Evolutionary conservation across 2,329 filamentous ascomycete genomes (phyloP), one percentile per base, ranked within the genome.

Genomic region (Talaromyces sp.): DNA sequence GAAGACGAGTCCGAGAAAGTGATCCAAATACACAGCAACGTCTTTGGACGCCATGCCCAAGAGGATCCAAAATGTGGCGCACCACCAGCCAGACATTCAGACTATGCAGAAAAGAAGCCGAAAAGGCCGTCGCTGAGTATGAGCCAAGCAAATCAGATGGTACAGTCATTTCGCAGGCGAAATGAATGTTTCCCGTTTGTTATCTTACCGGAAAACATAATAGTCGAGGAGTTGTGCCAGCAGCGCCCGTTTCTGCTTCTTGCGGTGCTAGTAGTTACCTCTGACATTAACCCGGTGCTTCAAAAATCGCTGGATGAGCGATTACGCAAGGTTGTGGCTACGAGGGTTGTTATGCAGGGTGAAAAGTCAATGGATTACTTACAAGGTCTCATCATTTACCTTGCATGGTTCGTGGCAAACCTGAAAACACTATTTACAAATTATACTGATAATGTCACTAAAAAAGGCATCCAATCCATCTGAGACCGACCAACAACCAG

Each of bases 351-450:
- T 23, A 62, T 62, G 60, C 56, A 58, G 27, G 60, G 60, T 23
- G 60, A 62, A 28, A 62, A 62, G 40, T 58, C 56, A 9, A 8
- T 62, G 51, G 60, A 62, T 54, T 62, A 62, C 31, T 16, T 62
- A n/a, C 56, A 59, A 30, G 60, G 60, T 23, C 56, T 62, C 2
- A 40, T 62, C 10, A 31, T 62, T 27, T 62, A 62, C 31, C 60
- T 62, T 18, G 56, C 60, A 30, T 62, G 60, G 60, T 55, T 7
- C 12, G 27, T 36, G 16, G 8, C 27, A 33, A n/a, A 52, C 4
- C 23, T n/a, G 2, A 5, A 7, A 40, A 16, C 36, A 51, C 34
- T 4, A 8, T 27, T 23, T 14, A 23, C n/a, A 27, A 23, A 28
- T 28, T 8, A 40, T 34, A 33, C 54, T 57, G 14, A 57, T 42